Base-by-base conservation (phyloP, 176 grass and related monocot species). In the Triticum urartu region DNA sequence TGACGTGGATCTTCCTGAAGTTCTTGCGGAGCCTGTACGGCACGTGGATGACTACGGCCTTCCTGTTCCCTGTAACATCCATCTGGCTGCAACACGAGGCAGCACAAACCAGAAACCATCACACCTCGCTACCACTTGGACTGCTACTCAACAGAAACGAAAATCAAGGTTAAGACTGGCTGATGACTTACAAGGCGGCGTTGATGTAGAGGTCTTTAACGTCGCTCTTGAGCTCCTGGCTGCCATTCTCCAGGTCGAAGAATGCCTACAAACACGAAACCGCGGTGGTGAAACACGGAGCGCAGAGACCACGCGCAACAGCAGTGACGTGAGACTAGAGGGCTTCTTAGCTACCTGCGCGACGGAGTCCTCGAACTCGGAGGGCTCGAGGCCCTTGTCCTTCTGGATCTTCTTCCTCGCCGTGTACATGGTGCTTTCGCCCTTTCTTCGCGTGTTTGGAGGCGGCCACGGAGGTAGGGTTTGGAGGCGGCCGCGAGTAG, bases 351-450 rank as follows among this genome's bases (percentile, higher is more conserved):
- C 50, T 18, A 98, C 95, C 95, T 98, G 95, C 33, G 95, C 93
- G 56, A 98, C 95, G 47, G 95, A 78, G 18, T 98, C 95, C 88
- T 98, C 95, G 75, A 98, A 89, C 86, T 98, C 95, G 18, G 89
- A 83, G 11, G 95, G 93, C 81, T 95, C 95, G 4, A 98, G 73
- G 83, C 86, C 95, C 89, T 98, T 98, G 13, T 98, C 95, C 95
- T 98, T 98, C 80, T 90, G 95, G 83, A 98, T 98, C 91, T 98
- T 98, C 91, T 80, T 98, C 86, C 89, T 93, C 35, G 95, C 95
- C 32, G 95, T 98, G 79, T 90, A 98, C 95, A 98, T 98, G 77
- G 81, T 94, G 26, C 70, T 77, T 81, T 54, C 48, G 15, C 79
- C 36, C 86, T 87, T 87, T 87, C 79, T 18, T 54, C 14, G 50